Conservation (phyloP, 345 rosid species). For the Lagerstroemia speciosa region DNA sequence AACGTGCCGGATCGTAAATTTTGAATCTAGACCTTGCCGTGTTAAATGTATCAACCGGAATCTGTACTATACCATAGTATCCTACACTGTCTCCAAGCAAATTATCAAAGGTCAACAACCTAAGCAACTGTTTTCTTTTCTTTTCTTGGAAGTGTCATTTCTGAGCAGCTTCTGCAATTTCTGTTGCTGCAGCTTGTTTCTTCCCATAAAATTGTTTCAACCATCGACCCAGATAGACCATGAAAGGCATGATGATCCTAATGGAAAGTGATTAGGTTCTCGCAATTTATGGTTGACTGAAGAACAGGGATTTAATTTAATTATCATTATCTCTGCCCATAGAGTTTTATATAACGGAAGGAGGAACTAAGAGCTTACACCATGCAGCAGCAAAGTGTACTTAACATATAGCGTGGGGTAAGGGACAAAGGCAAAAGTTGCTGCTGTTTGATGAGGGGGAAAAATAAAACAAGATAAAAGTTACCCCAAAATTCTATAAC, state of each 20-base stretch:
- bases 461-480: neutral
- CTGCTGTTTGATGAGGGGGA: neutral
- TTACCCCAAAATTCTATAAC: neutral
- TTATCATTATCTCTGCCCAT: too few relatives aligned
- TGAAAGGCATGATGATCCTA: too few relatives aligned
- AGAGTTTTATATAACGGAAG: too few relatives aligned
- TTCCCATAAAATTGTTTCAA: neutral
- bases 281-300: too few relatives aligned
- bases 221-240: neutral
- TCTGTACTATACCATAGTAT: too few relatives aligned
- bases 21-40: too few relatives aligned
- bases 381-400: neutral
- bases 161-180: neutral
- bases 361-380: neutral
- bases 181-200: neutral
- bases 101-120: neutral
- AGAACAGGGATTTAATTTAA: too few relatives aligned
- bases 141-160: neutral
- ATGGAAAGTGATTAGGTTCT: too few relatives aligned
- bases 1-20: too few relatives aligned
- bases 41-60: too few relatives aligned
- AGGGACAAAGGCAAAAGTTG: neutral
- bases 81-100: too few relatives aligned
- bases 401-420: neutral
- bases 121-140: neutral